A percentile compares a stretch with the other conserved stretches of the same genome.
These are phyloP conservation scores for Vicia villosa DNA, from an alignment of 306 rosid species.

Conservation along the genomic window DNA sequence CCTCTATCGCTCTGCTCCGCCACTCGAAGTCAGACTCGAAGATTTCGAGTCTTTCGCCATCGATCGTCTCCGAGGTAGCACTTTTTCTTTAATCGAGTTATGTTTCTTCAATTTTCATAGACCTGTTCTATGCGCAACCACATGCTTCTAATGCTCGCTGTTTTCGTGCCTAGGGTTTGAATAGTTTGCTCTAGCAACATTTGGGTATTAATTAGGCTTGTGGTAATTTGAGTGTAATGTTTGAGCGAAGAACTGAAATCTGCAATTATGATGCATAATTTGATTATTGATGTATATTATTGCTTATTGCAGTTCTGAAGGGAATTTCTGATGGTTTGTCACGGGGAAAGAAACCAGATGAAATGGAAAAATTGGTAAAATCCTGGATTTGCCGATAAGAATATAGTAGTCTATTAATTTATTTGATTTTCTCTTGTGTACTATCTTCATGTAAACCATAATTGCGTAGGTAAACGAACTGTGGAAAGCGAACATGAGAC, in stretches of 20 bases:
- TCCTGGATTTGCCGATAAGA: background rate
- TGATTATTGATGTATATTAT: constrained; percentile 14
- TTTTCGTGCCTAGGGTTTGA: constrained; percentile 29
- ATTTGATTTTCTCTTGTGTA: background rate
- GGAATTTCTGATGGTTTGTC: constrained; percentile 91
- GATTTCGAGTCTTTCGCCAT: constrained; percentile 88
- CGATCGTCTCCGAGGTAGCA: constrained; percentile 95
- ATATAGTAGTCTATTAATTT: background rate
- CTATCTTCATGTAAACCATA: constrained; percentile 23
- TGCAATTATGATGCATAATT: constrained; percentile 15
- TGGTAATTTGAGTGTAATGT: background rate
- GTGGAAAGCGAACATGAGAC: constrained; percentile 73
- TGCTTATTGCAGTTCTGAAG: constrained; percentile 72
- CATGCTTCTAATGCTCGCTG: background rate
- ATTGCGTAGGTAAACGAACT: constrained; percentile 52
- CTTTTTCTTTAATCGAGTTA: background rate
- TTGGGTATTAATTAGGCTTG: background rate
- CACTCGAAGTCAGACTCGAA: constrained; percentile 83
- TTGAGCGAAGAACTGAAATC: constrained; percentile 18
- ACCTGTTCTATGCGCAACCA: background rate
- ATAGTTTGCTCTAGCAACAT: background rate
- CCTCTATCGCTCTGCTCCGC: constrained; percentile 80
- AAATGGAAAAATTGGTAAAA: constrained; percentile 72
- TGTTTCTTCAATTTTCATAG: constrained; percentile 10
- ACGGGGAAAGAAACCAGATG: constrained; percentile 84